Evolutionary conservation across 495 filamentous ascomycete genomes (phyloP), one percentile per base, ranked within the genome.

Genomic region (Xylaria sp.): DNA sequence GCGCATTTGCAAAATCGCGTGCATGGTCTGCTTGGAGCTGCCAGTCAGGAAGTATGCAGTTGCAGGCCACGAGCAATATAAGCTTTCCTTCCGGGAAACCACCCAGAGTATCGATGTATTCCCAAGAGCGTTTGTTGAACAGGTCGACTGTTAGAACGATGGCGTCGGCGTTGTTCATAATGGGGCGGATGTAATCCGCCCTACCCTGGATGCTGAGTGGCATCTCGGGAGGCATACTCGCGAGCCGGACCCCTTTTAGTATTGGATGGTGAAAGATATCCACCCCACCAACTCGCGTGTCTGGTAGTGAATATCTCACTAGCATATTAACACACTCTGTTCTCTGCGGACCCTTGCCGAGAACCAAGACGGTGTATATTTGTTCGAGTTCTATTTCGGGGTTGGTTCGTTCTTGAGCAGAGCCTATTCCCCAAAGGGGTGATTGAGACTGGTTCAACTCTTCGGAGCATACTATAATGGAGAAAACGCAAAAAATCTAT

Each of bases 401-500:
- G 11, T 37, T 1, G 19, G 21, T 33, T 41, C 37, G 59, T 14
- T 24, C n/a, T 3, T 4, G 41, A n/a, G 7, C 24, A 3, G 62
- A 52, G 31, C 21, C 11, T 3, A 65, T 65, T 6, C 40, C 29
- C 31, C 43, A 37, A 35, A 52, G 15, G 9, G 29, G 17, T 14
- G 21, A 44, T 4, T 29, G 62, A 14, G 44, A 65, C 19, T 65
- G 5, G 31, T 52, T 48, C 3, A 65, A 19, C 19, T 65, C 62
- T 52, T 50, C 62, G 43, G 9, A 6, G 21, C 46, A 67, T 3
- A 55, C 5, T n/a, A 43, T n/a, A 5, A 55, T 26, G n/a, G 64
- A 67, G 33, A 48, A 53, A 9, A 48, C 26, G 35, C 33, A 67
- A 43, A 67, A 67, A 2, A 67, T 26, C 64, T 67, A 26, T 8